Evolutionary conservation across 306 rosid species (phyloP).

Genomic region (Hippophae gyantsensis): DNA sequence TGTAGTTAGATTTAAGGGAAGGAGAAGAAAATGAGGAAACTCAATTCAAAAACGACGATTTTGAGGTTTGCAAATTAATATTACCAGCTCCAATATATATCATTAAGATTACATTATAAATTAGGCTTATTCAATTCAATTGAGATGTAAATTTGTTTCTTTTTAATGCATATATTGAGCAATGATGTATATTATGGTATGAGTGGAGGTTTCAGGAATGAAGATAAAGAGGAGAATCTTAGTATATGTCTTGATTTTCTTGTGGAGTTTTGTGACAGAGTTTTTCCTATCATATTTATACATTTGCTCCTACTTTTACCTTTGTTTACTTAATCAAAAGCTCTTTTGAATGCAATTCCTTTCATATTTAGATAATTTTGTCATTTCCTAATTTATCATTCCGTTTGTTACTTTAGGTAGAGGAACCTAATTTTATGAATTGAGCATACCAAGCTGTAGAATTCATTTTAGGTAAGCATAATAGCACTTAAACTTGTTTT

Average conservation of each 20-base stretch:
- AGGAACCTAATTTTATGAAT: constrained; percentile 51
- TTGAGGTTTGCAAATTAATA: constrained; percentile 32
- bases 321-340: no score
- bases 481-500: no score
- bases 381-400: not conserved
- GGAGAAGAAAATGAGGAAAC: constrained; percentile 38
- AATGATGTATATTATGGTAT: no score
- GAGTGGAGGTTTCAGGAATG: no score
- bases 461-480: constrained; percentile 58
- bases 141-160: no score
- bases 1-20: constrained; percentile 63
- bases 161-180: no score
- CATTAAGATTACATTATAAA: not conserved
- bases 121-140: not conserved
- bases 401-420: constrained; percentile 36
- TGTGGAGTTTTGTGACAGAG: not conserved
- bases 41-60: constrained; percentile 31
- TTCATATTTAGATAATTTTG: not conserved
- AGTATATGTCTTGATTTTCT: no score
- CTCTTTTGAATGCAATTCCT: not conserved
- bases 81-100: not conserved
- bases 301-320: not conserved
- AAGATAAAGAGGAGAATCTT: no score
- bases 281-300: not conserved
- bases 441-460: constrained; percentile 83